Base-by-base conservation (phyloP, 2,329 filamentous ascomycete genomes). In the Leptographium radiaticola region DNA sequence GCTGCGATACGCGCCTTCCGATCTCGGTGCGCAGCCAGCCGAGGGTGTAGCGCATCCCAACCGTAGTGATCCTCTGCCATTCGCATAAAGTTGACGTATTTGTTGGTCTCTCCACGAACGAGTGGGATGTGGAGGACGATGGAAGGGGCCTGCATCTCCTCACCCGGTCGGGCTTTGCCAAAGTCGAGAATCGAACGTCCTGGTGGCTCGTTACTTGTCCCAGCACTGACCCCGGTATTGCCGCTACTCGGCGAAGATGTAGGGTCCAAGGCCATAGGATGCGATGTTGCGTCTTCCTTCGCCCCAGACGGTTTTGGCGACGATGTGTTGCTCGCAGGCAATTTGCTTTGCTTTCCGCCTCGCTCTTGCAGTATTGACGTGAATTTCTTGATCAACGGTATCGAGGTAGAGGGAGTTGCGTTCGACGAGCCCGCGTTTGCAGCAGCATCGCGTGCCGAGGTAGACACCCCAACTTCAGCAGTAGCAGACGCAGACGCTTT, bases 1-100 rank as follows among this genome's bases (percentile, higher is more conserved):
- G 89, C 89, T 6, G 88, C 89, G 52, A 96, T 90, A 54, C 89
- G 85, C 18, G 89, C 86, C 61, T 95, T 84, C 53, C 89, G 85
- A 62, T 94, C 89, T 59, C 87, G 84, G 59, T 93, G 88, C 36
- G 90, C 90, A 2, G 93, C 93, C 34, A 94, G 77, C 9, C 90
- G 86, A 34, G 93, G 93, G 65, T 97, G 90, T 39, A 97, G 75
- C 0, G 91, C 93, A 57, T 94, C 89, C 75, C 91, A 95, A 30
- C 93, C 93, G 66, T 96, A 97, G 58, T 85, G 86, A 59, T 94
- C 89, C 68, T 95, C 89, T 12, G 94, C 93, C 68, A 97, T 76
- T 46, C 89, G 87, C 63, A 91, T 90, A 60, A 97, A 96, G 67
- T 97, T 97, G 70, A 98, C 82, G 57, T 94, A 91, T 60, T 91